These are phyloP conservation scores for Cucurbita moschata DNA, from an alignment of 306 rosid species.

Conservation along the genomic window DNA sequence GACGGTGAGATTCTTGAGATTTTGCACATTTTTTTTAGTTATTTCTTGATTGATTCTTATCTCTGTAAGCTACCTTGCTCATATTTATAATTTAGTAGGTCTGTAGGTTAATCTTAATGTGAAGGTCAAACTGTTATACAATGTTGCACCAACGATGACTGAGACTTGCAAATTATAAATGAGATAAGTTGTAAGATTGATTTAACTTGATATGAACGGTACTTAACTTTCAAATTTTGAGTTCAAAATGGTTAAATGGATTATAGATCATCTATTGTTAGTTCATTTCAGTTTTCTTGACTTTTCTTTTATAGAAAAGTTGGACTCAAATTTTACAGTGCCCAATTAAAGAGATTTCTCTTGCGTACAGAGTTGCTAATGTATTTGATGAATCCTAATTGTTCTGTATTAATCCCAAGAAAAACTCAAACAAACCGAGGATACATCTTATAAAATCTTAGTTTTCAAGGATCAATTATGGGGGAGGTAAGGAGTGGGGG, in stretches of 20 bases:
- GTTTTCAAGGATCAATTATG: neutral
- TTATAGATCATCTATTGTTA: neutral
- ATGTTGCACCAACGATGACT: neutral
- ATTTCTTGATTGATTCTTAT: neutral
- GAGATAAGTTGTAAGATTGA: neutral
- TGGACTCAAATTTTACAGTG: neutral
- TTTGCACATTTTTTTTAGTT: neutral
- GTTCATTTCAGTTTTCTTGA: neutral
- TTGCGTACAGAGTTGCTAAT: neutral
- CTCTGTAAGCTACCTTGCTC: neutral
- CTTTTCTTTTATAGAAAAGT: neutral
- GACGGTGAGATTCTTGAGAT: conserved; percentile 44
- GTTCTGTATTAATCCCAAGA: neutral
- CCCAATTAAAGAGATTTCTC: neutral
- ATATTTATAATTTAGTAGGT: neutral
- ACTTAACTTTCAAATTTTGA: neutral
- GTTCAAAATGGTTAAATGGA: neutral
- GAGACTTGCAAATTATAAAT: neutral
- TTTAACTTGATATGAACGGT: neutral
- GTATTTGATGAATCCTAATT: neutral
- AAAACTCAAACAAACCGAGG: neutral
- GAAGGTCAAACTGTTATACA: neutral
- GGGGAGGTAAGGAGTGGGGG: neutral
- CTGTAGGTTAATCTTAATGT: neutral
- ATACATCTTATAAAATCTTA: neutral